Conservation (phyloP, 2,329 filamentous ascomycete species). For the Diaporthe ampelina region DNA sequence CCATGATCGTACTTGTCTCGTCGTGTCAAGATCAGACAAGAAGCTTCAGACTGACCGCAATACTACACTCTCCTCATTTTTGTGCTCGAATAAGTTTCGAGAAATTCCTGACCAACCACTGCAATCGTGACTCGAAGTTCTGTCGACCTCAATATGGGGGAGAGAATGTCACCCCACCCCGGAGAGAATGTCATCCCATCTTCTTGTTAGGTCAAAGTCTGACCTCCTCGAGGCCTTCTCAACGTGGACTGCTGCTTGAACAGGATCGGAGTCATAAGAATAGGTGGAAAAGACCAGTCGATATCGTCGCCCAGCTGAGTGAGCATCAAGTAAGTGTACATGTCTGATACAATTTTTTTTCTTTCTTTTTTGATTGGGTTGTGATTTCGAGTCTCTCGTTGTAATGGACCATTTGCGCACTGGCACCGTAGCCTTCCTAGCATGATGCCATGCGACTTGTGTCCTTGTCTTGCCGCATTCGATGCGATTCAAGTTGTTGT, state of each 20-base stretch:
- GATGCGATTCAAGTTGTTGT: neutral
- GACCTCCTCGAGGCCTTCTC: neutral
- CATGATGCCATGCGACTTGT: neutral
- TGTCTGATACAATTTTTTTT: conserved; percentile 13
- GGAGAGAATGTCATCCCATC: neutral
- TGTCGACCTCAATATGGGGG: neutral
- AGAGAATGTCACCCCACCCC: neutral
- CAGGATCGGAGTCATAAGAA: neutral
- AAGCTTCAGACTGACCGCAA: conserved; percentile 7
- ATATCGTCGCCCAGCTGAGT: conserved; percentile 6
- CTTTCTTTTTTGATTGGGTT: neutral
- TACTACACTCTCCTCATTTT: neutral
- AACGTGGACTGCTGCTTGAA: neutral
- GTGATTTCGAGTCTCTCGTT: neutral
- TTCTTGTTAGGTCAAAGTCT: neutral
- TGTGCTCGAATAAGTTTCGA: neutral
- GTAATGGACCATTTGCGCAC: neutral
- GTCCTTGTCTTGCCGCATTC: neutral
- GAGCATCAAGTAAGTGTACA: conserved; percentile 13
- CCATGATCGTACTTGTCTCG: neutral
- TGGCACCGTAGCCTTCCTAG: neutral
- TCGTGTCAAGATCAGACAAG: neutral
- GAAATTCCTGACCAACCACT: neutral
- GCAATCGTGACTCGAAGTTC: neutral
- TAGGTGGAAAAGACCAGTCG: neutral